Evolutionary conservation across 805 yeast species (phyloP), one percentile per base, ranked within the genome.

Genomic region (Yarrowia sp.): DNA sequence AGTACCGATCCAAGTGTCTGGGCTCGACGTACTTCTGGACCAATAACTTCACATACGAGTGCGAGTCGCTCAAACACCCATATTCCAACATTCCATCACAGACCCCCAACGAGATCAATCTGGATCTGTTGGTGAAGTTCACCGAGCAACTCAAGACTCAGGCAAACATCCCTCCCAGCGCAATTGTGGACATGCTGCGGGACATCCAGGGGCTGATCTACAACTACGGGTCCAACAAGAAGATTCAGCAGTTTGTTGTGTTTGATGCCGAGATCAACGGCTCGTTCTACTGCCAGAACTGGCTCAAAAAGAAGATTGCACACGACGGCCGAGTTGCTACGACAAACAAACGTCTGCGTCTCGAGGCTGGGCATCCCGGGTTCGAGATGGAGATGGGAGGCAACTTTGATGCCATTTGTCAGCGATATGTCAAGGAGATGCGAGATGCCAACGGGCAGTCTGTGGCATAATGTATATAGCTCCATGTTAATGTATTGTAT

Each of bases 1-100:
- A 50, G 24, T 66, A 72, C 55, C 66, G 71, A 13, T 64, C 67
- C 13, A 68, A 70, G 58, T 73, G 65, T 52, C 68, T 73, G n/a
- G 74, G 72, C 47, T 69, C 73, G 52, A 68, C 72, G 14, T 74
- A 71, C 46, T 76, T 73, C 58, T 75, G 79, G 77, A 71, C 74
- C 42, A 72, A 73, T 53, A 76, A 72, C 47, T 73, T 76, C 40
- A 65, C 68, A 19, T 77, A 76, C 47, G 79, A 76, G 69, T 65
- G 74, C 3, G 72, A 69, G 14, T 68, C 74, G 39, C 39, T 46
- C 30, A 38, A 42, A 14, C 53, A 56, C 24, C 61, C 61, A 2
- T 15, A n/a, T 13, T 17, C 33, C 38, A 34, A 44, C 60, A 17
- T 44, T 46, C 42, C 56, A 13, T 30, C 49, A 9, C 55, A 40